Evolutionary conservation across 2,329 filamentous ascomycete genomes (phyloP), one percentile per base, ranked within the genome.

Genomic region (Volutella citrinella): DNA sequence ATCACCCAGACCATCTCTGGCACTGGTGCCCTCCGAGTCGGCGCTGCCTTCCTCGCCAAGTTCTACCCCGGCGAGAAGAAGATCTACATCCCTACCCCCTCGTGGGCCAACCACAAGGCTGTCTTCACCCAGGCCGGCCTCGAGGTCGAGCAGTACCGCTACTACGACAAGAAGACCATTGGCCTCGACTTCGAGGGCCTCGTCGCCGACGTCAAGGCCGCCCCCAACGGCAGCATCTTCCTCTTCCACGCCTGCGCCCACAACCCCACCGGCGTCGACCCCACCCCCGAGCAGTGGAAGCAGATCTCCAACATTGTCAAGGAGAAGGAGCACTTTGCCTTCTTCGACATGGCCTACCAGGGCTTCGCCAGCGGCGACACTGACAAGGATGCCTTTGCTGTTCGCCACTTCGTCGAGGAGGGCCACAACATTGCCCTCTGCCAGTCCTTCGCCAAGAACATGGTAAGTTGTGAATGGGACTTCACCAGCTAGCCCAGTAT

Each of bases 291-390:
- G 64, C 91, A 97, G 74, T 97, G 91, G 91, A 80, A 80, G 68
- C 74, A 91, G 71, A 93, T 98, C 64, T 87, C 86, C 66, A 70
- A 84, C 42, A 85, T 84, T 43, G 81, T 95, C 66, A 94, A 94
- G 78, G 77, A 80, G 61, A 81, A 85, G 64, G 82, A 76, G 31
- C 91, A 97, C 77, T 95, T 84, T 64, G 82, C 88, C 55, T 96
- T 98, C 80, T 98, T 97, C 72, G 91, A 97, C 68, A 96, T 96
- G 90, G 91, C 91, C 47, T 98, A 98, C 77, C 91, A 98, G 72
- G 91, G 91, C 55, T 97, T 98, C 60, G 91, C 91, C 54, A 93
- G 84, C 47, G 91, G 91, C 52, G 80, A 95, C 69, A 93, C 87
- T 47, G 80, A 94, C 74, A 82, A 82, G 66, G 91, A 98, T 63